Evolutionary conservation across 2,329 filamentous ascomycete species (phyloP), one percentile per base, ranked within the genome.

Genomic region (Neopestalotiopsis rosae): DNA sequence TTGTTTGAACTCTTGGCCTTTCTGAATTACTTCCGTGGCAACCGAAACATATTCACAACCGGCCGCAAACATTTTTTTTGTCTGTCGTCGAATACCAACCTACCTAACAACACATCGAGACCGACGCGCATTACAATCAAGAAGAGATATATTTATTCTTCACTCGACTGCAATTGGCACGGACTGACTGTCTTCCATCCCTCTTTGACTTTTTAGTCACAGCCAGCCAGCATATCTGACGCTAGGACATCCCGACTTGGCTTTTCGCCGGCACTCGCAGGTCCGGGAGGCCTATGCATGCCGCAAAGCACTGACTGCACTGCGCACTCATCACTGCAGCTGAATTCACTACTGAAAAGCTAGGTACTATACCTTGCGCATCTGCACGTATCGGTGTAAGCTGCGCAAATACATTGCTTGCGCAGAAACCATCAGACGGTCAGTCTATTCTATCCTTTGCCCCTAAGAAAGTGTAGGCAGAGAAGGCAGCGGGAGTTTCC

Each of bases 131-230:
- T 17, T 52, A n/a, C 42, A 49, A 9, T n/a, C 45, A 52, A 20
- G 17, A 17, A 24, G 17, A 52, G 45, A 20, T n/a, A 52, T 17
- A 52, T 20, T 17, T 9, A n/a, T 24, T 52, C 24, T 28, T 28
- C 24, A 28, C 24, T 28, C 24, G 45, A 52, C 32, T 14, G 14
- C 61, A 62, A 45, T 34, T 63, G 4, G 13, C 4, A 24, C 34
- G 17, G 17, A 24, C 61, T 12, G 28, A 30, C 61, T 13, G 7
- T 49, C n/a, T 58, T 57, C 17, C 30, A 10, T 17, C n/a, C 14
- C 49, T 28, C 45, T 49, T 65, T 65, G 62, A 32, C 20, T 52
- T 65, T 64, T 10, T 14, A 65, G 63, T 56, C 28, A 66, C 49
- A 34, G 34, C 45, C 24, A 57, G 28, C 30, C 62, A 20, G 14